Evolutionary conservation across 78 protist species (phyloP).

Genomic region (Dictyostelium firmibasis): DNA sequence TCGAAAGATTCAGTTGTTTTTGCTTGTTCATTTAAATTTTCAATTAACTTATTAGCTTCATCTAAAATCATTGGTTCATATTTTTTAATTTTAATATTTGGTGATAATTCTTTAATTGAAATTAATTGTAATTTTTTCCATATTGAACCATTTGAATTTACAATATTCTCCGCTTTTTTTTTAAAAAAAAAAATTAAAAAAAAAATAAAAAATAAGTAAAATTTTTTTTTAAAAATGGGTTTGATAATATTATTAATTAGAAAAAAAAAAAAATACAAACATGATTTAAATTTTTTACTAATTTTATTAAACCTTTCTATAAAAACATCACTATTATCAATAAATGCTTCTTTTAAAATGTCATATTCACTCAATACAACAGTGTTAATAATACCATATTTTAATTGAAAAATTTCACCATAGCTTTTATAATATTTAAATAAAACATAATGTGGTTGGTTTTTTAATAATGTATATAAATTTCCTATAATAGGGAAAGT

Average conservation of each 20-base stretch:
- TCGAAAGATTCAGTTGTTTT: not conserved
- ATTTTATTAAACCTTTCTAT: not conserved
- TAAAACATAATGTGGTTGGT: not conserved
- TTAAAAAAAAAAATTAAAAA: not conserved
- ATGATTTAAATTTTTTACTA: not conserved
- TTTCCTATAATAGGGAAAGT: not conserved
- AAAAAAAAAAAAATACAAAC: not conserved
- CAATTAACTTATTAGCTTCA: not conserved
- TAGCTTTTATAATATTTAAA: not conserved
- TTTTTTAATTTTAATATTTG: conserved; percentile 1
- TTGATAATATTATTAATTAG: too few species aligned
- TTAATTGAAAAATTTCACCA: not conserved
- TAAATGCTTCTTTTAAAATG: not conserved
- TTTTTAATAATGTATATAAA: not conserved
- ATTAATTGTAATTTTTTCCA: conserved; percentile 1
- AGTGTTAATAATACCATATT: not conserved
- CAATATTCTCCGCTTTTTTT: not conserved
- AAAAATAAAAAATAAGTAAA: too few species aligned
- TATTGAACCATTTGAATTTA: not conserved
- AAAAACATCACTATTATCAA: not conserved
- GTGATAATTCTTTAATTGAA: not conserved
- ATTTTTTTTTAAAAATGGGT: too few species aligned
- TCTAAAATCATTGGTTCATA: not conserved
- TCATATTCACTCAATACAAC: not conserved
- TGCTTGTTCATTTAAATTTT: not conserved